Evolutionary conservation across 495 filamentous ascomycete species (phyloP), one percentile per base, ranked within the genome.

Genomic region (Hypoxylon fragiforme): DNA sequence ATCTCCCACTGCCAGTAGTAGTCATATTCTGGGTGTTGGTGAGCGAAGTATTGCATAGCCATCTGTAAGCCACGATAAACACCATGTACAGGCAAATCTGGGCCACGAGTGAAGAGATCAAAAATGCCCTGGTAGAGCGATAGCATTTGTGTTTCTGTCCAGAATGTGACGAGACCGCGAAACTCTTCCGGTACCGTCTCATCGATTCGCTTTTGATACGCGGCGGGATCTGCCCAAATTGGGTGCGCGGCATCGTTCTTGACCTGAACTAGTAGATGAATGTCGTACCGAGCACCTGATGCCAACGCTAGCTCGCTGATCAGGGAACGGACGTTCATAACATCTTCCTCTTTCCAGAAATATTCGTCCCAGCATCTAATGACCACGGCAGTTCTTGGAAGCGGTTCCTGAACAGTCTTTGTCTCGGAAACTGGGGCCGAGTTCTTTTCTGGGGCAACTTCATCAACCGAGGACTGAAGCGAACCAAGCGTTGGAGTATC

Each of bases 1-100:
- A 97, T 95, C 71, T 98, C 94, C 91, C 92, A 97, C 63, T 98
- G 91, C 94, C 94, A 98, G 71, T 92, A 88, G 71, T 85, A 89
- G 50, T 97, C 95, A 65, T 94, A 98, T 65, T 97, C 92, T 0
- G 89, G 88, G 67, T 98, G 94, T 32, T 84, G 81, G 57, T 89
- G 83, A 12, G 92, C 87, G 63, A 96, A 98, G 68, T 88, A 86
- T 64, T 97, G 94, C 75, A 97, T 83, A 7, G 92, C 89, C 90
- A 97, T 92, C 66, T 89, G 91, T 18, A 90, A 84, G 50, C 87
- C 88, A 32, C 94, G 88, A 71, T 97, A 97, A 0, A 90, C 90
- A 3, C 92, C 94, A 68, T 96, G 88, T 0, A 96, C 83, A 1
- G 89, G 89, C 1, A 96, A 75, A 3, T 73, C 69, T 3, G 72